These are phyloP conservation scores for Gardenia jasminoides DNA, from an alignment of 257 asterid species.

Conservation along the genomic window DNA sequence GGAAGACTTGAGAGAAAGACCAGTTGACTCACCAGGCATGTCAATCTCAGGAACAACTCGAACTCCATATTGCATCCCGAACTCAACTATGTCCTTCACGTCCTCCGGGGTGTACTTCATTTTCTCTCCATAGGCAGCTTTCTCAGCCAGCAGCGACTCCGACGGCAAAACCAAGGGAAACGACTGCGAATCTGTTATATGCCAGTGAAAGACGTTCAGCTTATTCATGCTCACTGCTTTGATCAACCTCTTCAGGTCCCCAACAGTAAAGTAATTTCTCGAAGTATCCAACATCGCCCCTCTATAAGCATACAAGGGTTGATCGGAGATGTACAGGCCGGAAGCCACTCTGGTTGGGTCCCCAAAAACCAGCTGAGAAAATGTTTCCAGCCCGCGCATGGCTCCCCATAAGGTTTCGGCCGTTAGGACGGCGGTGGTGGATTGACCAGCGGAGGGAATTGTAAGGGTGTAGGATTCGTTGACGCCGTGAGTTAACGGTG, in stretches of 20 bases:
- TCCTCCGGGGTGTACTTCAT: conserved; percentile 77
- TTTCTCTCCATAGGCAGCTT: conserved; percentile 65
- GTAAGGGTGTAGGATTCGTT: conserved; percentile 10
- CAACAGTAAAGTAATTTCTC: conserved; percentile 62
- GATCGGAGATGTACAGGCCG: conserved; percentile 57
- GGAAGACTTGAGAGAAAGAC: neutral
- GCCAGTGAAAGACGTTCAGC: conserved; percentile 95
- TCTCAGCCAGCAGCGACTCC: conserved; percentile 69
- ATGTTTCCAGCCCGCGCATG: conserved; percentile 84
- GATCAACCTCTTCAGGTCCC: conserved; percentile 63
- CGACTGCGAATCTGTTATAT: conserved; percentile 88
- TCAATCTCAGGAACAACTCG: conserved; percentile 92
- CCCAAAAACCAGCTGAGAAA: conserved; percentile 72
- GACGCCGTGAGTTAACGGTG: conserved; percentile 62
- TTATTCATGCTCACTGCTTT: conserved; percentile 82
- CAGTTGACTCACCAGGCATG: conserved; percentile 74
- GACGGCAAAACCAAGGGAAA: conserved; percentile 74
- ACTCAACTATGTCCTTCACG: conserved; percentile 58
- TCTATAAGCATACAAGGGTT: conserved; percentile 67
- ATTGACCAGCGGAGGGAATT: neutral
- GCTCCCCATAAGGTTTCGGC: conserved; percentile 85
- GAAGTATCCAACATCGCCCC: conserved; percentile 83
- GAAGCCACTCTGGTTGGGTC: conserved; percentile 46
- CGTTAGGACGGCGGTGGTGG: conserved; percentile 34
- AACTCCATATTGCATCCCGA: conserved; percentile 76